Conservation (phyloP, 352 stramenopile species). For the Thalassiosira mediterranea region DNA sequence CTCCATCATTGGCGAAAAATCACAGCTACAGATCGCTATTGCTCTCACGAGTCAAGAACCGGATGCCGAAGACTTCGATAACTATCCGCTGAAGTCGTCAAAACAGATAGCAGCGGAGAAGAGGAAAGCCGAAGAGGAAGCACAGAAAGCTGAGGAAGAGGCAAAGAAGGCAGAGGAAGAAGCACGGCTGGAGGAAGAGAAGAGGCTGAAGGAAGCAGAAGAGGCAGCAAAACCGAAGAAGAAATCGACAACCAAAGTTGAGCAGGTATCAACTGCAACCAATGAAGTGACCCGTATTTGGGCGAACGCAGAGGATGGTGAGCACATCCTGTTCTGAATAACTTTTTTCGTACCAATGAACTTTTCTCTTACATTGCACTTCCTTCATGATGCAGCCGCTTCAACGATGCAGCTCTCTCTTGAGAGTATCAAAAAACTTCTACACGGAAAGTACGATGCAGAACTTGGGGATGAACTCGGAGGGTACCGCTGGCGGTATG, state of each 20-base stretch:
- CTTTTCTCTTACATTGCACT: too few relatives aligned
- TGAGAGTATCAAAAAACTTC: conserved; percentile 66
- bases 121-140: conserved; percentile 31
- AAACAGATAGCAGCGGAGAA: conserved; percentile 58
- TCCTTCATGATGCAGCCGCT: too few relatives aligned
- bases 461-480: conserved; percentile 83
- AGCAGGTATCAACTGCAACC: conserved; percentile 75
- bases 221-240: conserved; percentile 69
- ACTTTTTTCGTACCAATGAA: too few relatives aligned
- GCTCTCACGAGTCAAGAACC: conserved; percentile 61
- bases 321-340: conserved; percentile 11
- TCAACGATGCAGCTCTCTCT: conserved; percentile 79
- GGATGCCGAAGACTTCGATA: conserved; percentile 73
- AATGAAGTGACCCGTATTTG: conserved; percentile 68
- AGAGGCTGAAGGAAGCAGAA: conserved; percentile 40
- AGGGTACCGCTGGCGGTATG: conserved; percentile 82
- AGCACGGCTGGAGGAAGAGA: conserved; percentile 29
- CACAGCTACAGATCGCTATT: conserved; percentile 70
- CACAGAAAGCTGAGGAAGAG: conserved; percentile 31
- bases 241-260: conserved; percentile 82
- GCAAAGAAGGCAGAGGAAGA: conserved; percentile 35
- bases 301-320: conserved; percentile 16
- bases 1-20: conserved; percentile 64
- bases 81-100: conserved; percentile 71
- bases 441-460: conserved; percentile 79